Base-by-base conservation (phyloP, 495 filamentous ascomycete species). In the Penicillium riverlandense region DNA sequence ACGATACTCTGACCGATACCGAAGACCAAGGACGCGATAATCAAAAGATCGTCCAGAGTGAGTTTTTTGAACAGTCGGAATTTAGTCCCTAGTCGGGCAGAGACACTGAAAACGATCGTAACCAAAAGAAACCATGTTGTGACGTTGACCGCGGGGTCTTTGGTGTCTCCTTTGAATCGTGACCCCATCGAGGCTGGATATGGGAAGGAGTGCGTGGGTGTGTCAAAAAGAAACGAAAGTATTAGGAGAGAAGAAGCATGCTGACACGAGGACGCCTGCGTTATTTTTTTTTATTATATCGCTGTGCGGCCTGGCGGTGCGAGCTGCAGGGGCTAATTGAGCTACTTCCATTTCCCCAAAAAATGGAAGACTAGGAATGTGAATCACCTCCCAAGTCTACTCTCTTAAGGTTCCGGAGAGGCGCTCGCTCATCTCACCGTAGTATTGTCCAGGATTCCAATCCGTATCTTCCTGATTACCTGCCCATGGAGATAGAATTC, bases 111-210 rank as follows among this genome's bases (percentile, higher is more conserved):
- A 29, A 49, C 38, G 27, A 55, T 43, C 7, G 41, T 45, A 14
- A 52, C 53, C 29, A 57, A 37, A 9, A 61, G 49, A 31, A 59
- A 43, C 53, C 55, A 59, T 27, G 47, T 55, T 27, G 49, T 57
- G 37, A 59, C 47, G 43, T 53, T 57, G 44, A 61, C 58, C 11
- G 45, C 58, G 7, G 61, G 55, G 30, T 58, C 50, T 47, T 48
- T 45, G 27, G 36, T 58, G 15, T 50, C 46, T 14, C 43, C 38
- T n/a, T 29, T 37, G 30, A 57, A 58, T 43, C 51, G 48, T 33
- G 37, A 32, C 22, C 47, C 41, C 32, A 49, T 44, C 31, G 7
- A 38, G 28, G 8, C 40, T 43, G 35, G 33, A 42, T 38, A 45
- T 13, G 32, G 36, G 8, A 32, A 30, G 28, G 11, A 40, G n/a